Percentiles rank a stretch among this genome's conserved stretches.
Conservation (phyloP, 345 rosid genomes). For the Populus euphratica region DNA sequence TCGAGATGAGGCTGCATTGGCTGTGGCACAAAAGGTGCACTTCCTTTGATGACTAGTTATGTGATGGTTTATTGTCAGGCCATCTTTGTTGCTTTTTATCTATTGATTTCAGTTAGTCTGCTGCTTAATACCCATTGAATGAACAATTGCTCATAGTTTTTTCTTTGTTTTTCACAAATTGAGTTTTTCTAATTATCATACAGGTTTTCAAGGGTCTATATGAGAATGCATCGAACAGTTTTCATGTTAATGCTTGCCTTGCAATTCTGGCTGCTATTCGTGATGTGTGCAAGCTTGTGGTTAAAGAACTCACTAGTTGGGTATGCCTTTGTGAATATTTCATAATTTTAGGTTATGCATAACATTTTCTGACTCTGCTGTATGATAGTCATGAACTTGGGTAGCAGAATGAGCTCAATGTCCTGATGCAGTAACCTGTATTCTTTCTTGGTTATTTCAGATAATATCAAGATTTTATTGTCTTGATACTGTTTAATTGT, state of each 20-base stretch:
- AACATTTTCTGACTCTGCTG: not conserved
- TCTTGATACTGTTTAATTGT: not conserved
- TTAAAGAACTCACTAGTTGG: conserved; percentile 96
- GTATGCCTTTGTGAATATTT: conserved; percentile 41
- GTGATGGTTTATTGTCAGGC: not conserved
- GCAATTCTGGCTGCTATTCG: conserved; percentile 85
- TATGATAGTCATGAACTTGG: not conserved
- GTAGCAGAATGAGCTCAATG: not conserved
- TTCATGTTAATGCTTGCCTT: conserved; percentile 71
- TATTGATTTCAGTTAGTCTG: not conserved
- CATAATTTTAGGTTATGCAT: not conserved
- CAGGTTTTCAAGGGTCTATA: conserved; percentile 88
- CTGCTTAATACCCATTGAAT: not conserved
- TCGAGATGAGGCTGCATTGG: conserved; percentile 94
- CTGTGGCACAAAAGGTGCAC: conserved; percentile 86
- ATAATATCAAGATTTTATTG: not conserved
- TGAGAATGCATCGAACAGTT: conserved; percentile 74
- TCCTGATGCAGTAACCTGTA: not conserved
- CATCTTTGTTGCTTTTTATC: not conserved
- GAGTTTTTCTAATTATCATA: not conserved
- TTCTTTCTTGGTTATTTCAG: not conserved
- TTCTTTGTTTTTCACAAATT: not conserved
- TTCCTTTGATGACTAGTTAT: not conserved
- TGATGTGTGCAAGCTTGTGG: conserved; percentile 92
- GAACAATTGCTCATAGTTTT: not conserved